Conservation (phyloP, 2,329 filamentous ascomycete genomes). For the Trichoderma guizhouense region DNA sequence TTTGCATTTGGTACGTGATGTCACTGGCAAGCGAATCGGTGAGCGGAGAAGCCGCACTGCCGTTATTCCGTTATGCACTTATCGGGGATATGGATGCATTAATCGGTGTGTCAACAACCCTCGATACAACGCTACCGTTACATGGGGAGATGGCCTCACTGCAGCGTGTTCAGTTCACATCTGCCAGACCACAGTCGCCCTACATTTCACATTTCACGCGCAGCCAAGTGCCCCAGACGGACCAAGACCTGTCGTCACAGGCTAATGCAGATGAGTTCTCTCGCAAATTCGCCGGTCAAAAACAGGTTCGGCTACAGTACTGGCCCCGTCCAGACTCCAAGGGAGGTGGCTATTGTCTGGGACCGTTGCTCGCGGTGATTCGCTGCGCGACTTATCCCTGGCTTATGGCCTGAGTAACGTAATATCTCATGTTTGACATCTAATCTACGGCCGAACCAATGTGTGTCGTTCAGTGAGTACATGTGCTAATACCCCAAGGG, state of each 20-base stretch:
- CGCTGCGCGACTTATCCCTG: background rate
- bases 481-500: background rate
- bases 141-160: background rate
- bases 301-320: background rate
- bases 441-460: background rate
- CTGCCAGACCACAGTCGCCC: background rate
- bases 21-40: background rate
- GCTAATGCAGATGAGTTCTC: slow-evolving; percentile 8
- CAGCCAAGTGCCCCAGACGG: background rate
- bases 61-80: background rate
- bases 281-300: background rate
- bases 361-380: background rate
- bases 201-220: background rate
- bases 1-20: background rate
- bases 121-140: background rate
- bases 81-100: background rate
- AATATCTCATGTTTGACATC: slow-evolving; percentile 11
- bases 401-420: background rate
- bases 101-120: background rate
- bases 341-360: background rate
- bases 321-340: background rate
- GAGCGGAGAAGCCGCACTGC: background rate
- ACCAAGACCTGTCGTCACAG: background rate
- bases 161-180: background rate
- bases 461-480: background rate